Conservation (phyloP, 306 rosid species). For the Senna tora region DNA sequence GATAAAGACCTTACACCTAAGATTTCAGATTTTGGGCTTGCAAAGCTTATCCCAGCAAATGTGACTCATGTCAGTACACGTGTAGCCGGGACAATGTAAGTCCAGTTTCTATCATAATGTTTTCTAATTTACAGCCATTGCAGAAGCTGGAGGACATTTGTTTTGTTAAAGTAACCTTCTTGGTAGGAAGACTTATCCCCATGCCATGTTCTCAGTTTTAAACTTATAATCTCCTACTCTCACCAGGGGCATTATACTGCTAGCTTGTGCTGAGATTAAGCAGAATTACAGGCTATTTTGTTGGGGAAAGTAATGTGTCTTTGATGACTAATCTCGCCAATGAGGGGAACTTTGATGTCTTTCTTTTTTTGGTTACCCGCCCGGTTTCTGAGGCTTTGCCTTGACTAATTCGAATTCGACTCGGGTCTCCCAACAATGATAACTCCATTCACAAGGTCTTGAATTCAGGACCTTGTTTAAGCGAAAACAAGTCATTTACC, state of each 20-base stretch:
- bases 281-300: conserved; percentile 10
- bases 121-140: conserved; percentile 28
- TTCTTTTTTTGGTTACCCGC: no score
- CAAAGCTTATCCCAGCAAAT: conserved; percentile 85
- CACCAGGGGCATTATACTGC: neutral
- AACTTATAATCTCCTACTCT: conserved; percentile 1
- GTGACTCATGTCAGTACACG: conserved; percentile 96
- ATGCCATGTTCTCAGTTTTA: conserved; percentile 5
- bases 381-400: no score
- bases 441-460: no score
- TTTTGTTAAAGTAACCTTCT: conserved; percentile 1
- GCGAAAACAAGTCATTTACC: no score
- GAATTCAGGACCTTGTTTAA: no score
- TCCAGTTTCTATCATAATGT: neutral
- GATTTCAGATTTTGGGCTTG: conserved; percentile 97
- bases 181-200: neutral
- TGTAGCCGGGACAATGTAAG: conserved; percentile 98
- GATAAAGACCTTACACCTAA: conserved; percentile 74
- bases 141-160: conserved; percentile 6
- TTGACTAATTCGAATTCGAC: no score
- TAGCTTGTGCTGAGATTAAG: conserved; percentile 9
- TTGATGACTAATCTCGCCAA: neutral
- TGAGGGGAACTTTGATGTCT: no score
- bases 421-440: no score
- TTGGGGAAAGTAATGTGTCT: neutral